Conservation (phyloP, 1,139 yeast genomes). For the Blastobotrys serpentis region DNA sequence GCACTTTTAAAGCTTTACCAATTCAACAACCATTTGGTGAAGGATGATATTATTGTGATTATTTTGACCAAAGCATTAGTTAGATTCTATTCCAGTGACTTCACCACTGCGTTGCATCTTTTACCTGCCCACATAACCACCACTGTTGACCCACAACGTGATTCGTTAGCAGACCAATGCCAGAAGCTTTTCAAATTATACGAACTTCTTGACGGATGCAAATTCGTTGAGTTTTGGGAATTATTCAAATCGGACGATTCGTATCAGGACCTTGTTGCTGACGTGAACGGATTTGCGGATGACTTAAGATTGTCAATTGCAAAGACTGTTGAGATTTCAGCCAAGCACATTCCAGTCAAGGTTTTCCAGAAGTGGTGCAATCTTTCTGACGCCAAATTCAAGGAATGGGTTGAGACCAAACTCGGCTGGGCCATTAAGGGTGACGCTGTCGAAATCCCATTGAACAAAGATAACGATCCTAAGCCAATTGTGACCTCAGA, state of each 20-base stretch:
- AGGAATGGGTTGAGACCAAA: constrained; percentile 36
- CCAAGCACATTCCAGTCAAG: constrained; percentile 32
- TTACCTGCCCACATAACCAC: constrained; percentile 44
- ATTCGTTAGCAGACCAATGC: constrained; percentile 37
- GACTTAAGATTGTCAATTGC: constrained; percentile 38
- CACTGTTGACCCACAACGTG: constrained; percentile 26
- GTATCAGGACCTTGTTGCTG: constrained; percentile 40
- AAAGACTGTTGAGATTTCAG: constrained; percentile 35
- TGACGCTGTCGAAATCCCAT: constrained; percentile 32
- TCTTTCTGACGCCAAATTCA: constrained; percentile 34
- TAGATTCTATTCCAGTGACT: constrained; percentile 45
- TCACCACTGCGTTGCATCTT: constrained; percentile 45
- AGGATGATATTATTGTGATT: constrained; percentile 43
- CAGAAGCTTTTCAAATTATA: constrained; percentile 42
- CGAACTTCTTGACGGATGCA: constrained; percentile 40
- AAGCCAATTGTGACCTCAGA: constrained; percentile 37
- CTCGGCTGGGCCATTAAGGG: constrained; percentile 37
- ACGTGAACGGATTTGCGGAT: constrained; percentile 38
- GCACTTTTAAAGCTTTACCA: constrained; percentile 48
- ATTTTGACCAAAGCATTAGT: constrained; percentile 45
- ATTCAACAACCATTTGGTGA: constrained; percentile 40
- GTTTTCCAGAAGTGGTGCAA: constrained; percentile 39
- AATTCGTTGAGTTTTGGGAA: constrained; percentile 42
- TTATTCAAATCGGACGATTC: constrained; percentile 37
- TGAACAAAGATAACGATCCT: constrained; percentile 36